Percentiles rank a stretch among this genome's conserved stretches.
Conservation (phyloP, 305 asterid genomes). For the Nicotiana rustica region DNA sequence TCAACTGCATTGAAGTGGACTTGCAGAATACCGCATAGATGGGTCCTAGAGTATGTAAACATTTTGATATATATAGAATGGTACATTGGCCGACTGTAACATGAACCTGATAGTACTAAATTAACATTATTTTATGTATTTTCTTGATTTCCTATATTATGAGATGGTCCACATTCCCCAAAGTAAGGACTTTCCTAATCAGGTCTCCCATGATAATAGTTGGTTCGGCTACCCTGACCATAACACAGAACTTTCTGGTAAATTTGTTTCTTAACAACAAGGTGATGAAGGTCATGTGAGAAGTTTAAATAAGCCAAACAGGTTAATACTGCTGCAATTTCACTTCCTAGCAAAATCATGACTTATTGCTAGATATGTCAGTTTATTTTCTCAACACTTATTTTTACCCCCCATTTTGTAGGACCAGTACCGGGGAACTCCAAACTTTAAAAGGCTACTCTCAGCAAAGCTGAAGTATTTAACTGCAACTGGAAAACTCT, state of each 20-base stretch:
- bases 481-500: constrained; percentile 79
- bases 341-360: constrained; percentile 8
- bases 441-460: constrained; percentile 82
- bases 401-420: constrained; percentile 21
- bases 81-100: background rate
- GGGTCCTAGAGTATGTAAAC: background rate
- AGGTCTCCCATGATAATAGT: background rate
- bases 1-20: constrained; percentile 4
- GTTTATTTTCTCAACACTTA: background rate
- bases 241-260: background rate
- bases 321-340: background rate
- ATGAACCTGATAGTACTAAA: background rate
- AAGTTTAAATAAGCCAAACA: background rate
- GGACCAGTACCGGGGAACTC: constrained; percentile 94
- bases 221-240: background rate
- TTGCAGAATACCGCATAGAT: background rate
- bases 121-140: background rate
- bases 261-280: background rate
- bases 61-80: background rate
- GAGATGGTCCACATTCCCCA: background rate
- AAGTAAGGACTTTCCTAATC: background rate
- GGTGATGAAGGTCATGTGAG: no score
- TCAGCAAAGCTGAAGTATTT: constrained; percentile 80
- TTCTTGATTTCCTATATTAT: background rate
- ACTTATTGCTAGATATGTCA: background rate